Evolutionary conservation across 306 rosid species (phyloP), one percentile per base, ranked within the genome.

Genomic region (Gastrolobium villosum): DNA sequence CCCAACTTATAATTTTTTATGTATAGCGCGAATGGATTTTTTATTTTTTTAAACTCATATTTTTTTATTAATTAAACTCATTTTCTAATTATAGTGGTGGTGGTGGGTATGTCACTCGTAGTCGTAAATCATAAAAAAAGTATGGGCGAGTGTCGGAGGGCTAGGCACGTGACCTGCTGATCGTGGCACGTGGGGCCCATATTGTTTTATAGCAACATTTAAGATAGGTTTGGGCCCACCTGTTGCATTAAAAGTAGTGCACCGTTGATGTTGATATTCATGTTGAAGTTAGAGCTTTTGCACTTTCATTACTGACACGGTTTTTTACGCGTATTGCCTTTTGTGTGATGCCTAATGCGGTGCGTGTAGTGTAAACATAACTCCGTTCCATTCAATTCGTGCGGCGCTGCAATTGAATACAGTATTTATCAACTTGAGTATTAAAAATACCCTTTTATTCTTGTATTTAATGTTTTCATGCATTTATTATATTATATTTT

Each of bases 181-280:
- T 44, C 4, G 34, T 4, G 34, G 35, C 57, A 57, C 53, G 41
- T 73, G 60, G 59, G 79, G 1, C 70, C 79, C 70, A 45, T 10
- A 11, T 40, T 20, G 26, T 20, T 20, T 20, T 26, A 3, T 26
- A 1, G 36, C 4, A 3, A 7, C 1, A 41, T n/a, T n/a, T 0
- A 2, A 14, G 48, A 14, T 35, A 2, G 10, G 62, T 2, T 53
- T 39, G 63, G 64, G 7, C 40, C 76, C 11, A 10, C 6, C 0
- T 5, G 26, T 11, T 53, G 53, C 77, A 72, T 72, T 4, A 56
- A 72, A 41, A 72, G 78, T 0, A 41, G 44, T 2, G 78, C 43
- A 56, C 67, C 55, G 56, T 14, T 56, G 7, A 49, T 35, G 13
- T 7, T 57, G 34, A 70, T 6, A 44, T 20, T 20, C 26, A 20